Conservation (phyloP, 2,329 filamentous ascomycete genomes). For the Mycocentrospora acerina region DNA sequence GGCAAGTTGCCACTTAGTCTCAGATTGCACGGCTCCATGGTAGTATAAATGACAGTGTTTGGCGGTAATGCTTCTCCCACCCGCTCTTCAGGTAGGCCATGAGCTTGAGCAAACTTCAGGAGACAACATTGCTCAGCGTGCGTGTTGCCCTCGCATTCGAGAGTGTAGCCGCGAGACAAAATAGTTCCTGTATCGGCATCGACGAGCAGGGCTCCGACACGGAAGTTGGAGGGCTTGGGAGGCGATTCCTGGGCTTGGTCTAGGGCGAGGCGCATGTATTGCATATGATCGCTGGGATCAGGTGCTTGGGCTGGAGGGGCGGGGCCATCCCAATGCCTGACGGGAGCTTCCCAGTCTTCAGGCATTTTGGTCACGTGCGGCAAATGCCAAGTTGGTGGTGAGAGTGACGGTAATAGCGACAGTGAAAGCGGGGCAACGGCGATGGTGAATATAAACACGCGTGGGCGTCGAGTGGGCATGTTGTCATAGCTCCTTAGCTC, state of each 20-base stretch:
- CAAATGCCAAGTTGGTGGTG: too few relatives aligned
- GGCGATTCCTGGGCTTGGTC: slow-evolving; percentile 76
- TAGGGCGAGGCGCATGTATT: slow-evolving; percentile 71
- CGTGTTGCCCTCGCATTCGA: slow-evolving; percentile 89
- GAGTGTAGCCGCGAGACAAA: slow-evolving; percentile 81
- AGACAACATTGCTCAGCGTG: slow-evolving; percentile 95
- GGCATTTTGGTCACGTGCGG: slow-evolving; percentile 22
- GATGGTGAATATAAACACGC: not conserved
- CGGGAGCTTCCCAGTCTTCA: slow-evolving; percentile 20
- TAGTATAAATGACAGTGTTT: slow-evolving; percentile 76
- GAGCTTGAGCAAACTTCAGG: slow-evolving; percentile 61
- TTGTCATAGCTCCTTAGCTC: slow-evolving; percentile 16
- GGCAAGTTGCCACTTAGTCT: slow-evolving; percentile 72
- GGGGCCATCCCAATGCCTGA: slow-evolving; percentile 22
- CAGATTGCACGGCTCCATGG: slow-evolving; percentile 82
- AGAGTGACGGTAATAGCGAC: slow-evolving; percentile 6
- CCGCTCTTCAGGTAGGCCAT: slow-evolving; percentile 52
- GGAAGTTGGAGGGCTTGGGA: slow-evolving; percentile 86
- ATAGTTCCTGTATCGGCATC: slow-evolving; percentile 59
- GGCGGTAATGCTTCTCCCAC: slow-evolving; percentile 56
- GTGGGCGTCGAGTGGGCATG: slow-evolving; percentile 13
- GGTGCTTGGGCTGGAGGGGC: slow-evolving; percentile 14
- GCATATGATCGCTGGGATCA: slow-evolving; percentile 31
- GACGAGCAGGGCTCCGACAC: slow-evolving; percentile 88
- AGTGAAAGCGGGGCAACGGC: not conserved